Conservation (phyloP, 441 rosid species). For the Pelargonium australe region DNA sequence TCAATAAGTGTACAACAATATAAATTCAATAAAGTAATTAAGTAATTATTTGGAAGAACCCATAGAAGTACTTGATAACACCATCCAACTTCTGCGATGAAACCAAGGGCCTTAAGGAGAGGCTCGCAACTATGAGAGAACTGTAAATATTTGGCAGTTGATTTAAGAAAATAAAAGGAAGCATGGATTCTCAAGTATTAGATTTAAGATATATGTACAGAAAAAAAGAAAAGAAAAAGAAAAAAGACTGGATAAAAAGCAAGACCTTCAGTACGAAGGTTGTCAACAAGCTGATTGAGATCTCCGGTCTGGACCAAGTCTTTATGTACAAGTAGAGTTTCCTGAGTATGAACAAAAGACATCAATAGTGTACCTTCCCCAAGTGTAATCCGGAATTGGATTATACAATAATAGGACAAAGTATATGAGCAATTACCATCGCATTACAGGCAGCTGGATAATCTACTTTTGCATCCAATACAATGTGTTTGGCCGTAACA, state of each 20-base stretch:
- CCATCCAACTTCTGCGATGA: background rate
- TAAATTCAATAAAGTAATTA: background rate
- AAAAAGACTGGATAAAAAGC: constrained; percentile 7
- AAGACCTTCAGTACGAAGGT: constrained; percentile 59
- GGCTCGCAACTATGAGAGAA: background rate
- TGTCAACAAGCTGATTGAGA: constrained; percentile 45
- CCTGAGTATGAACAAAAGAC: constrained; percentile 38
- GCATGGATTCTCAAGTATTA: background rate
- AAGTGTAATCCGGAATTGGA: background rate
- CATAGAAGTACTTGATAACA: background rate
- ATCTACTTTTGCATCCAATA: constrained; percentile 85
- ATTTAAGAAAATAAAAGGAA: background rate
- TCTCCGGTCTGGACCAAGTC: constrained; percentile 60
- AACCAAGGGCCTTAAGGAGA: background rate
- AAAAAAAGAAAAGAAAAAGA: background rate
- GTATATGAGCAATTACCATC: constrained; percentile 51
- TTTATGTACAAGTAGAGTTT: constrained; percentile 89
- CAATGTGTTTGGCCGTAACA: constrained; percentile 71
- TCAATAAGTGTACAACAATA: background rate
- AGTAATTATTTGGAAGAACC: background rate
- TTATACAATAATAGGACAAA: background rate
- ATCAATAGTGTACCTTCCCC: background rate
- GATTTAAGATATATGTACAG: background rate
- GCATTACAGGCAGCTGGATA: constrained; percentile 99
- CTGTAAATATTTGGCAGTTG: background rate